These are phyloP conservation scores for Diaporthe caulivora DNA, from an alignment of 2,329 filamentous ascomycete genomes.

Conservation along the genomic window DNA sequence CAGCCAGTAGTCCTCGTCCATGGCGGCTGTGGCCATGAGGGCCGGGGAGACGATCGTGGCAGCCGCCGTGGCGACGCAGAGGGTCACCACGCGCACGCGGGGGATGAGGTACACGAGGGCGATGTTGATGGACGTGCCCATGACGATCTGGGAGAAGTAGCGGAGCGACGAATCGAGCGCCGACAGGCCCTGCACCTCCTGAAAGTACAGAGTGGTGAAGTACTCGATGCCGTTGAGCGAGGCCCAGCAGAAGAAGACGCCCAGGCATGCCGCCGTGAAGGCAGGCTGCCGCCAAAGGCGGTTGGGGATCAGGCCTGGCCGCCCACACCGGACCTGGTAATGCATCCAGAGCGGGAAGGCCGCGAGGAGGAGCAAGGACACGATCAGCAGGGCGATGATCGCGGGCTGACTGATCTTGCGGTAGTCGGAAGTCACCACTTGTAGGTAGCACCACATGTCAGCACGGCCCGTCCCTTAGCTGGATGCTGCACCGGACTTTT, in stretches of 20 bases:
- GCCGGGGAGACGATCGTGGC: slow-evolving; percentile 62
- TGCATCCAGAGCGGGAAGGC: slow-evolving; percentile 68
- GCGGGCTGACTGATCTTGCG: slow-evolving; percentile 53
- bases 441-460: slow-evolving; percentile 1
- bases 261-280: slow-evolving; percentile 68
- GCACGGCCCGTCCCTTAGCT: neutral
- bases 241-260: slow-evolving; percentile 60
- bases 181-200: slow-evolving; percentile 59
- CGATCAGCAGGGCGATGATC: slow-evolving; percentile 58
- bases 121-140: slow-evolving; percentile 38
- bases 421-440: slow-evolving; percentile 52
- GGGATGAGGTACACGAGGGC: slow-evolving; percentile 56
- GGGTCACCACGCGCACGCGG: slow-evolving; percentile 51
- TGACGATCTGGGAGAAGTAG: slow-evolving; percentile 56
- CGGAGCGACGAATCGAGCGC: slow-evolving; percentile 61
- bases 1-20: slow-evolving; percentile 64
- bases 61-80: slow-evolving; percentile 55
- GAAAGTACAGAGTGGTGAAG: slow-evolving; percentile 64
- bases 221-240: slow-evolving; percentile 61
- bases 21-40: slow-evolving; percentile 65
- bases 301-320: slow-evolving; percentile 71
- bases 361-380: slow-evolving; percentile 58
- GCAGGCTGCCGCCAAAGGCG: slow-evolving; percentile 67
- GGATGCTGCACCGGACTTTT: neutral
- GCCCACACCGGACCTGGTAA: slow-evolving; percentile 58